A percentile compares a stretch with the other conserved stretches of the same genome.
Conservation (phyloP, 306 rosid species). For the Hippophae rhamnoides region DNA sequence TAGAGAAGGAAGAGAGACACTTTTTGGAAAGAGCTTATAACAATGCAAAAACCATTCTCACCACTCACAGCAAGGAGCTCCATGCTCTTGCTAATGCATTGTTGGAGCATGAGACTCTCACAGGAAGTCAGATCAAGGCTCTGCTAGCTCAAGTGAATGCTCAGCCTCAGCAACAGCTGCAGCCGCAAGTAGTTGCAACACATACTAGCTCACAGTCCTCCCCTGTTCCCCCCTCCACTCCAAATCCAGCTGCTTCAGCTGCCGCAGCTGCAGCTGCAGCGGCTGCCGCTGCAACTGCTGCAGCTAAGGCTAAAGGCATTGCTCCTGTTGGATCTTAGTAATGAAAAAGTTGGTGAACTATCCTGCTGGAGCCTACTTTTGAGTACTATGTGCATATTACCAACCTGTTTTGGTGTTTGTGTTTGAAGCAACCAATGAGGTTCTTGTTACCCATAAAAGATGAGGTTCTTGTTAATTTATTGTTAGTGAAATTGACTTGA, state of each 20-base stretch:
- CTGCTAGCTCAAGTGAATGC: conserved; percentile 50
- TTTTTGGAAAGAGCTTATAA: conserved; percentile 61
- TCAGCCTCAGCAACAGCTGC: conserved; percentile 28
- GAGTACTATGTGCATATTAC: conserved; percentile 43
- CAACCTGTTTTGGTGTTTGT: conserved; percentile 23
- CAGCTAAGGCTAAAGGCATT: conserved; percentile 66
- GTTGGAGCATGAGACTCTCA: conserved; percentile 63
- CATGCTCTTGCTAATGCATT: conserved; percentile 81
- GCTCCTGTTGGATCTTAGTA: conserved; percentile 64
- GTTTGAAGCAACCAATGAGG: conserved; percentile 4
- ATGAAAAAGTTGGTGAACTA: conserved; percentile 4
- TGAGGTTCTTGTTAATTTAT: no score
- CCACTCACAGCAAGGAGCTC: conserved; percentile 64
- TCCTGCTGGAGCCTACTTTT: conserved; percentile 11
- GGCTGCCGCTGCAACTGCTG: conserved; percentile 60
- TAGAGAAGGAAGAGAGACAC: conserved; percentile 70
- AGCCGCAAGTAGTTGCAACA: conserved; percentile 29
- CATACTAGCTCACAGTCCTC: conserved; percentile 50
- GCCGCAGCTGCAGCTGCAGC: conserved; percentile 60
- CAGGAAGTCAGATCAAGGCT: conserved; percentile 61
- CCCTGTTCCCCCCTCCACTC: conserved; percentile 42
- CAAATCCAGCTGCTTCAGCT: conserved; percentile 59
- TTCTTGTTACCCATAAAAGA: no score
- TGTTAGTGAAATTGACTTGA: no score
- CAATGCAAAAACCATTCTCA: conserved; percentile 80